phyloP scores from a whole-genome alignment of 768 basidiomycete species.

The Tricholomella constricta region DNA sequence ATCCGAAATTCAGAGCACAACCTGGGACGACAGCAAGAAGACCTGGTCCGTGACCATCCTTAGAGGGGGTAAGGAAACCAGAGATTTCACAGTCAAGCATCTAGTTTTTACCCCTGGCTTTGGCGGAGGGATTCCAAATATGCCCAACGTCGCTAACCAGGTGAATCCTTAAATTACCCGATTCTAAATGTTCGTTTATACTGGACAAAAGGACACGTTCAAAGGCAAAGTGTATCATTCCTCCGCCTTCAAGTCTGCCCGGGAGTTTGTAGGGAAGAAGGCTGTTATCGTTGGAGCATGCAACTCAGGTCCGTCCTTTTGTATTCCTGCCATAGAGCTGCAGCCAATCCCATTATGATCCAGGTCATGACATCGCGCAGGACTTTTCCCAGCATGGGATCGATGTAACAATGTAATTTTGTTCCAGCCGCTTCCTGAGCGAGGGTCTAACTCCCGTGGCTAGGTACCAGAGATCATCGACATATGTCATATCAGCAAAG shows the following conservation, averaged over 20 bases:
- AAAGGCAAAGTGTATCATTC: slow-evolving; percentile 60
- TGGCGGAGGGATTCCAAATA: slow-evolving; percentile 44
- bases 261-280: slow-evolving; percentile 59
- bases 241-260: slow-evolving; percentile 45
- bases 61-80: slow-evolving; percentile 29
- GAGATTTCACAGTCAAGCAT: slow-evolving; percentile 47
- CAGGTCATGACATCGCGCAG: slow-evolving; percentile 42
- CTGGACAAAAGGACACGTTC: slow-evolving; percentile 34
- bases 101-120: slow-evolving; percentile 61
- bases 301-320: slow-evolving; percentile 44
- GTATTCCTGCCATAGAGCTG: neutral
- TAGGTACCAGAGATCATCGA: slow-evolving; percentile 15
- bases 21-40: slow-evolving; percentile 36
- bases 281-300: slow-evolving; percentile 71
- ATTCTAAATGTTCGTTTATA: neutral
- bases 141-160: slow-evolving; percentile 47
- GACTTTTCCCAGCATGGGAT: slow-evolving; percentile 39
- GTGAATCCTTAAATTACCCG: slow-evolving; percentile 22
- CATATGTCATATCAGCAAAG: slow-evolving; percentile 13
- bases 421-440: neutral
- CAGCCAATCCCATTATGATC: neutral
- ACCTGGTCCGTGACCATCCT: slow-evolving; percentile 50
- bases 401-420: slow-evolving; percentile 19
- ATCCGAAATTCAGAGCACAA: slow-evolving; percentile 39
- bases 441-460: neutral